These are phyloP conservation scores for Suhomyces bribrorum DNA, from an alignment of 1,139 yeast genomes.

Conservation along the genomic window DNA sequence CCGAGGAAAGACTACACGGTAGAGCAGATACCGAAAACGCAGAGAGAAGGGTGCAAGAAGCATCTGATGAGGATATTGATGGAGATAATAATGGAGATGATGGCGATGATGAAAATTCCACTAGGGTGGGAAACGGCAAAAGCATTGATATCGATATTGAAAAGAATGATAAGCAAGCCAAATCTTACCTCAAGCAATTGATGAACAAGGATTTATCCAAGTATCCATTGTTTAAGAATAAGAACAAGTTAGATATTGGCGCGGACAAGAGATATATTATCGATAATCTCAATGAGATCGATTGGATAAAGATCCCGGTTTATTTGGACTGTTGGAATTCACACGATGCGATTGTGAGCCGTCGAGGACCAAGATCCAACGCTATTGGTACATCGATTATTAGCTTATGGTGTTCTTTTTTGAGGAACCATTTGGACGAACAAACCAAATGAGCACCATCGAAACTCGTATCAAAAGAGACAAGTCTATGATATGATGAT, in stretches of 20 bases:
- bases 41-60: constrained; percentile 15
- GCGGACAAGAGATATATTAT: constrained; percentile 44
- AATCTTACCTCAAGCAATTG: constrained; percentile 20
- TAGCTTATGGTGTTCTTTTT: constrained; percentile 51
- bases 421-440: constrained; percentile 36
- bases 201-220: constrained; percentile 20
- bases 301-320: constrained; percentile 70
- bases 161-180: constrained; percentile 30
- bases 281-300: constrained; percentile 50
- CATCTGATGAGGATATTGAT: constrained; percentile 18
- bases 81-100: constrained; percentile 13
- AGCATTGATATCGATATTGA: constrained; percentile 24
- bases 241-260: constrained; percentile 40
- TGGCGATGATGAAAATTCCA: constrained; percentile 10
- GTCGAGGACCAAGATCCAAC: constrained; percentile 59
- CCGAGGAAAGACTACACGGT: constrained; percentile 32
- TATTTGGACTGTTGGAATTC: constrained; percentile 68
- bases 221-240: constrained; percentile 33
- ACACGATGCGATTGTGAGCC: constrained; percentile 70
- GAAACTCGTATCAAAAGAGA: background rate
- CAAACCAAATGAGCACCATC: background rate
- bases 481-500: too few relatives aligned
- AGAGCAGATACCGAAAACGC: constrained; percentile 5
- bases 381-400: constrained; percentile 57
- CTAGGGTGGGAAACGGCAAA: constrained; percentile 8